These are phyloP conservation scores for Polygonum maritimum DNA, from an alignment of 148 eudicot species.

Conservation along the genomic window DNA sequence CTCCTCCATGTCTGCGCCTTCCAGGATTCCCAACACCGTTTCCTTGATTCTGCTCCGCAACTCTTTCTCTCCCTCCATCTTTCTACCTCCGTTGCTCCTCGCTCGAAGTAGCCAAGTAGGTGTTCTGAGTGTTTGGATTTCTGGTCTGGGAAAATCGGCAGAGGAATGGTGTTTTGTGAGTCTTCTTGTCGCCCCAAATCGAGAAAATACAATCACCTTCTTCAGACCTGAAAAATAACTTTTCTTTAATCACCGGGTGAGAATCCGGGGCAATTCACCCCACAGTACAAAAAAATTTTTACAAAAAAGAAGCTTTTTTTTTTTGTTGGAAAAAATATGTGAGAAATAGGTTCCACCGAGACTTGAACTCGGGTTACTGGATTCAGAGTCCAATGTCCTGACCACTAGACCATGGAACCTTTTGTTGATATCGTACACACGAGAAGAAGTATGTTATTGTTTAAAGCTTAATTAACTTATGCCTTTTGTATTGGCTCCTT, in stretches of 20 bases:
- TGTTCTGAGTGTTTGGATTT: too few relatives aligned
- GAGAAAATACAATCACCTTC: not conserved
- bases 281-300: too few relatives aligned
- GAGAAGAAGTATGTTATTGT: too few relatives aligned
- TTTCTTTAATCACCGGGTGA: not conserved
- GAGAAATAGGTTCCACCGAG: not conserved
- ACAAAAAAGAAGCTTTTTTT: too few relatives aligned
- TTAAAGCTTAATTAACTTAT: too few relatives aligned
- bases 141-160: not conserved
- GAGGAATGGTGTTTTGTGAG: not conserved
- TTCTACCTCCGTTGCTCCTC: not conserved
- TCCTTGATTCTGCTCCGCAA: slow-evolving; percentile 33
- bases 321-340: slow-evolving; percentile 2
- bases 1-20: slow-evolving; percentile 53
- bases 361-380: slow-evolving; percentile 5
- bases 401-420: slow-evolving; percentile 5
- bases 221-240: too few relatives aligned
- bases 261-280: too few relatives aligned
- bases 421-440: not conserved
- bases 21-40: slow-evolving; percentile 53
- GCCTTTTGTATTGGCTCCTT: too few relatives aligned
- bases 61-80: slow-evolving; percentile 34
- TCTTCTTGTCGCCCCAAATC: not conserved
- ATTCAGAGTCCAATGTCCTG: slow-evolving; percentile 4
- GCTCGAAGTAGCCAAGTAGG: not conserved